These are phyloP conservation scores for Neonectria neomacrospora DNA, from an alignment of 2,329 filamentous ascomycete species.

Conservation along the genomic window DNA sequence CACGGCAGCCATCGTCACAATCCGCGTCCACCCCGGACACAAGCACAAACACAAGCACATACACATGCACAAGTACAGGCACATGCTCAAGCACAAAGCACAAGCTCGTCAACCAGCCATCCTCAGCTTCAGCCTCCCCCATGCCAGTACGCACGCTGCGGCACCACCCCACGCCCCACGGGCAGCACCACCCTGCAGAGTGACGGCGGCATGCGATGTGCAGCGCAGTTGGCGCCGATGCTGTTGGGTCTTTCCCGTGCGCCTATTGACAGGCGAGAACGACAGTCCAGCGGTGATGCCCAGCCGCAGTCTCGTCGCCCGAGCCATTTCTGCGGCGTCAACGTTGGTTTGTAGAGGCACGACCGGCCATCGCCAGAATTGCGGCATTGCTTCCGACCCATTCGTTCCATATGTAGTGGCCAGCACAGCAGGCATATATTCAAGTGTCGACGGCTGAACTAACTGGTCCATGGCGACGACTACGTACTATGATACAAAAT, in stretches of 20 bases:
- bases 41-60: slow-evolving; percentile 2
- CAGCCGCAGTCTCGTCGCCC: background rate
- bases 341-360: background rate
- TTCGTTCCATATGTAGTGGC: slow-evolving; percentile 9
- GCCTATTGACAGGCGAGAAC: background rate
- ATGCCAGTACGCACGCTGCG: slow-evolving; percentile 22
- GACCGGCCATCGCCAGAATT: background rate
- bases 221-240: slow-evolving; percentile 5
- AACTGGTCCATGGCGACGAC: background rate
- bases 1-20: slow-evolving; percentile 18
- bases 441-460: slow-evolving; percentile 3
- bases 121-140: slow-evolving; percentile 18
- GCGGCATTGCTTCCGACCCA: background rate
- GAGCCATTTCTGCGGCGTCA: background rate
- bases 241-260: background rate
- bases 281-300: background rate
- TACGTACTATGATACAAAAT: too few species aligned
- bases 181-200: slow-evolving; percentile 24
- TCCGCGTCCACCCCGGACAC: slow-evolving; percentile 8
- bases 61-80: background rate
- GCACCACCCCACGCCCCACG: slow-evolving; percentile 34
- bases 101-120: slow-evolving; percentile 4
- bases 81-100: slow-evolving; percentile 1
- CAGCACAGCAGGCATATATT: background rate
- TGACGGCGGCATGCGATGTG: slow-evolving; percentile 5